phyloP scores from a whole-genome alignment of 2,329 filamentous ascomycete genomes.

The Aureobasidium leucospermi region DNA sequence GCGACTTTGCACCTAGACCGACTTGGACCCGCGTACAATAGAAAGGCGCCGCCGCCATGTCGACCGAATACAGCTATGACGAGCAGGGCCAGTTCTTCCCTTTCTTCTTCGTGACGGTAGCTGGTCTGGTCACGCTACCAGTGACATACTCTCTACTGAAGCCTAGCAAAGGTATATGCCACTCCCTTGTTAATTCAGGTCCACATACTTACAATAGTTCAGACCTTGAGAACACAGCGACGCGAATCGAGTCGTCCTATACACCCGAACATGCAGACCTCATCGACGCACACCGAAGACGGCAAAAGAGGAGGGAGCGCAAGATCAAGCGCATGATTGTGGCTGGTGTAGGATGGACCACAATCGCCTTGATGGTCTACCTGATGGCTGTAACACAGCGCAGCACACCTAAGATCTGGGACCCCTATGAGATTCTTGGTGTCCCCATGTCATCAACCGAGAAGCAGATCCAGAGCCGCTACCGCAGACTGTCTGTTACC shows the following conservation, averaged over 20 bases:
- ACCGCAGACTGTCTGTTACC: conserved; percentile 76
- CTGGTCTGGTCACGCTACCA: conserved; percentile 64
- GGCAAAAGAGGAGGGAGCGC: conserved; percentile 84
- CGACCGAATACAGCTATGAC: conserved; percentile 96
- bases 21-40: conserved; percentile 1
- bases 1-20: background rate
- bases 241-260: conserved; percentile 75
- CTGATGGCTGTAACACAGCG: conserved; percentile 74
- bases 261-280: conserved; percentile 75
- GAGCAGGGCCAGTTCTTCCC: conserved; percentile 98
- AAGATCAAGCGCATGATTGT: conserved; percentile 76
- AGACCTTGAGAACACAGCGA: conserved; percentile 71
- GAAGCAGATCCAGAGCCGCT: conserved; percentile 86
- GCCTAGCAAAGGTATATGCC: conserved; percentile 55
- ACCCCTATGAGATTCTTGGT: conserved; percentile 91
- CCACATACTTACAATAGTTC: background rate
- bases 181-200: background rate
- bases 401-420: conserved; percentile 73
- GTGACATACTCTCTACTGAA: conserved; percentile 83
- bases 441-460: conserved; percentile 79
- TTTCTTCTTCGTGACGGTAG: conserved; percentile 92
- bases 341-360: conserved; percentile 67
- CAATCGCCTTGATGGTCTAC: conserved; percentile 88
- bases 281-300: conserved; percentile 72
- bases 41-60: conserved; percentile 52